Percentiles rank a stretch among this genome's conserved stretches.
Evolutionary conservation across 345 rosid species (phyloP).

Genomic region (Camelina sativa): DNA sequence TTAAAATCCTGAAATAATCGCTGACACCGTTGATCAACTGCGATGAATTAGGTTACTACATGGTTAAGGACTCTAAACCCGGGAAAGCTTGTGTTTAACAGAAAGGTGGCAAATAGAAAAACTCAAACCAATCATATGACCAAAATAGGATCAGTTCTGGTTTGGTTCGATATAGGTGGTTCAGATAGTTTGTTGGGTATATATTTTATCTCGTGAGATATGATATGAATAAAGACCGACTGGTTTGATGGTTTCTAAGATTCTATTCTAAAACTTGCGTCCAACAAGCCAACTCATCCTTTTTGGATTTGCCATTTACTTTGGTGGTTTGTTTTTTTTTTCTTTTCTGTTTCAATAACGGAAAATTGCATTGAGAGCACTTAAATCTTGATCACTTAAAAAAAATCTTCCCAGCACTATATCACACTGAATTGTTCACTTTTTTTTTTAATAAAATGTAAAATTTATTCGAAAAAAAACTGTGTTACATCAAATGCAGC

Average conservation of each 20-base stretch:
- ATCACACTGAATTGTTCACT: neutral
- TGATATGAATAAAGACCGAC: neutral
- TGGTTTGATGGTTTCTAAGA: neutral
- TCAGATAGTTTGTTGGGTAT: neutral
- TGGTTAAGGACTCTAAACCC: slow-evolving; percentile 62
- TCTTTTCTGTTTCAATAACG: neutral
- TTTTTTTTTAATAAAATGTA: too few species aligned
- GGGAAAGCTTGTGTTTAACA: slow-evolving; percentile 65
- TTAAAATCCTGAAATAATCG: neutral
- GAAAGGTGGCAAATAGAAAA: neutral
- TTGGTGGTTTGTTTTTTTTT: neutral
- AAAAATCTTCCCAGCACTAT: neutral
- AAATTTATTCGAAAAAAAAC: too few species aligned
- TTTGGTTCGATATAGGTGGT: neutral
- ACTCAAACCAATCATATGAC: neutral
- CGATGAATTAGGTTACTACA: neutral
- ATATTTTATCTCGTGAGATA: neutral
- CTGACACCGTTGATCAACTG: neutral
- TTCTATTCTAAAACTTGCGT: neutral
- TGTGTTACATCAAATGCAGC: too few species aligned
- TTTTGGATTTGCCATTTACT: neutral
- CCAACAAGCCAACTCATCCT: neutral
- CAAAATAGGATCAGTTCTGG: neutral
- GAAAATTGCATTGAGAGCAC: neutral
- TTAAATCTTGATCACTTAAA: neutral